A percentile compares a stretch with the other conserved stretches of the same genome.
Conservation (phyloP, 129 eudicot species). For the Centrapalus pauciflorus region DNA sequence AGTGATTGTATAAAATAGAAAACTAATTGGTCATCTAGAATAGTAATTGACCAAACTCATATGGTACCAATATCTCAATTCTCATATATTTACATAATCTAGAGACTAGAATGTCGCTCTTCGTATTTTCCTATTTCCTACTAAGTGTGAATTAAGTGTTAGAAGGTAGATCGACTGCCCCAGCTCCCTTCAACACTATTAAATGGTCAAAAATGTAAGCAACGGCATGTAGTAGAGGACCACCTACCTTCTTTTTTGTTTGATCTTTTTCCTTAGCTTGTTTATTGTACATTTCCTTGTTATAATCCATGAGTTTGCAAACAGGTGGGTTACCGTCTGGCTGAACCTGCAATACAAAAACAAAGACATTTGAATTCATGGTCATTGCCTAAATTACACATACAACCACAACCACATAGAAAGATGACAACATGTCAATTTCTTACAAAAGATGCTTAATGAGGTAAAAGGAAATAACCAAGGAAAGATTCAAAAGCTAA, state of each 20-base stretch:
- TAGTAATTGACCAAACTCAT: no score
- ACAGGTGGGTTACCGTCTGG: constrained; percentile 66
- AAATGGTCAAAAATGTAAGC: not conserved
- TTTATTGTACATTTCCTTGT: constrained; percentile 47
- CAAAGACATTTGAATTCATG: not conserved
- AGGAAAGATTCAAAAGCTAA: not conserved
- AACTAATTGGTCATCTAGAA: no score
- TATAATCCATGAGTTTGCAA: constrained; percentile 75
- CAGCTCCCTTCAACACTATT: not conserved
- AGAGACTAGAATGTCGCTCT: no score
- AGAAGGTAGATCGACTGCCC: not conserved
- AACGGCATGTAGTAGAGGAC: not conserved
- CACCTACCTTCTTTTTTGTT: constrained; percentile 47
- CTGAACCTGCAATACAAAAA: constrained; percentile 47
- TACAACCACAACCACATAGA: no score
- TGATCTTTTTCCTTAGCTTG: constrained; percentile 51
- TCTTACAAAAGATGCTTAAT: no score
- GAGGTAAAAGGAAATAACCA: not conserved
- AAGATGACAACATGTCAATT: no score
- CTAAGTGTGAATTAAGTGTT: no score
- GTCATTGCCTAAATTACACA: no score
- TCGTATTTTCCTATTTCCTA: no score
- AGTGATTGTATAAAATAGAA: not conserved
- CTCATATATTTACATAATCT: not conserved
- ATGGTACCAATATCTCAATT: no score